Evolutionary conservation across 192 early-diverging fungal genomes (phyloP), one percentile per base, ranked within the genome.

Genomic region (Gonapodya prolifera): DNA sequence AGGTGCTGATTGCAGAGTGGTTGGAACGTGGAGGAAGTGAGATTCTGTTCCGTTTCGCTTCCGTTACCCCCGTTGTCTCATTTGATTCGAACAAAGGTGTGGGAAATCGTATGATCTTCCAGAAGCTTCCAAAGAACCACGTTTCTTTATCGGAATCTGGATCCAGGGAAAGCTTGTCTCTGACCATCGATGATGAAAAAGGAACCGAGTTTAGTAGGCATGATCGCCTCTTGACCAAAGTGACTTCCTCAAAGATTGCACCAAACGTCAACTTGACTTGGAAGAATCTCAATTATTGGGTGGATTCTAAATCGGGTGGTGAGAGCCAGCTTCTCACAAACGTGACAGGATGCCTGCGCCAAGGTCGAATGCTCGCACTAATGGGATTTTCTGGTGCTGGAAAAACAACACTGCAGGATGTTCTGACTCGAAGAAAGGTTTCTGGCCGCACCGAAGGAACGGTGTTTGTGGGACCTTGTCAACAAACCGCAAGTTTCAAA

Each of bases 311-410:
- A 78, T 16, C 45, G 78, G 86, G 82, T 35, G 87, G 86, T 32
- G 76, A 88, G 45, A 84, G 87, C 75, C 91, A 92, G 77, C 81
- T 95, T 8, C 84, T 95, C 61, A 82, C 89, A 78, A 78, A 83
- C 69, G 87, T 93, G 18, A 84, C 80, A 30, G 92, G 94, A 35
- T 91, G 87, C 75, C 89, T 92, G 69, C 86, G 86, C 69, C 91
- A 92, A 2, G 94, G 94, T 70, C 86, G 87, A 28, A 86, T 96
- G 86, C 93, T 92, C 23, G 85, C 85, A 23, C 83, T 96, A 34
- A 94, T 96, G 91, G 92, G 92, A 75, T 86, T 86, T 28, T 87
- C 88, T 29, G 88, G 88, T 77, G 87, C 88, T 34, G 92, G 92
- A 78, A 94, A 94, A 81, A 94, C 92, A 0, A 93, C 92, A 30